Conservation (phyloP, 495 filamentous ascomycete species). For the Penicillium tannophilum region DNA sequence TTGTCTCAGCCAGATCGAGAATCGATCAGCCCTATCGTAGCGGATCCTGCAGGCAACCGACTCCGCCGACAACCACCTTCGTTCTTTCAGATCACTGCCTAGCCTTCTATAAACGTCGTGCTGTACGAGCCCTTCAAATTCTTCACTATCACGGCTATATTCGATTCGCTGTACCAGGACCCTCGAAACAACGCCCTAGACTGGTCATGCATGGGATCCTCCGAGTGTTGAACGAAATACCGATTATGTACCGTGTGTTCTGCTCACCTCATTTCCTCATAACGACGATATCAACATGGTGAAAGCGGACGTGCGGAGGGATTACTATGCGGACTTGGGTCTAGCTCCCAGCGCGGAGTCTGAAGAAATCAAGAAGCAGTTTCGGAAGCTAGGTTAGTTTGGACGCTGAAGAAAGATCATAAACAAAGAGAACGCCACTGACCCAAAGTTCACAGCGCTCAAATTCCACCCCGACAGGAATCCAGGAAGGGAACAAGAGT, state of each 20-base stretch:
- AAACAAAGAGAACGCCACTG: background rate
- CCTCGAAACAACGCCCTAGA: background rate
- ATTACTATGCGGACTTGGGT: conserved; percentile 89
- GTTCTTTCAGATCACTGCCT: conserved; percentile 1
- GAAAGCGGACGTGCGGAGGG: conserved; percentile 68
- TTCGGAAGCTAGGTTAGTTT: conserved; percentile 73
- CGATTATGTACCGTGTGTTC: conserved; percentile 26
- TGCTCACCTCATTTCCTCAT: conserved; percentile 10
- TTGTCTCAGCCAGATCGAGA: conserved; percentile 15
- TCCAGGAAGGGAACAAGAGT: conserved; percentile 75
- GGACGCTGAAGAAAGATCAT: background rate
- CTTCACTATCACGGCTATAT: background rate
- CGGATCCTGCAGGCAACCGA: conserved; percentile 24
- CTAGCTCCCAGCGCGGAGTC: conserved; percentile 61
- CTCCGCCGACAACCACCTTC: conserved; percentile 17
- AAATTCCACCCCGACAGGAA: conserved; percentile 91
- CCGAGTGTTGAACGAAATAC: conserved; percentile 8
- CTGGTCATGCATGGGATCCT: conserved; percentile 23
- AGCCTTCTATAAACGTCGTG: background rate
- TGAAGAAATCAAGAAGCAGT: conserved; percentile 82
- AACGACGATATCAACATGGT: conserved; percentile 58
- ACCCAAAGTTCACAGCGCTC: conserved; percentile 55
- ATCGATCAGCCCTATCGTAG: conserved; percentile 23
- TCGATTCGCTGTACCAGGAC: background rate
- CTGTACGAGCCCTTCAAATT: background rate